Conservation (phyloP, 1,139 yeast genomes). For the Candida albicans region DNA sequence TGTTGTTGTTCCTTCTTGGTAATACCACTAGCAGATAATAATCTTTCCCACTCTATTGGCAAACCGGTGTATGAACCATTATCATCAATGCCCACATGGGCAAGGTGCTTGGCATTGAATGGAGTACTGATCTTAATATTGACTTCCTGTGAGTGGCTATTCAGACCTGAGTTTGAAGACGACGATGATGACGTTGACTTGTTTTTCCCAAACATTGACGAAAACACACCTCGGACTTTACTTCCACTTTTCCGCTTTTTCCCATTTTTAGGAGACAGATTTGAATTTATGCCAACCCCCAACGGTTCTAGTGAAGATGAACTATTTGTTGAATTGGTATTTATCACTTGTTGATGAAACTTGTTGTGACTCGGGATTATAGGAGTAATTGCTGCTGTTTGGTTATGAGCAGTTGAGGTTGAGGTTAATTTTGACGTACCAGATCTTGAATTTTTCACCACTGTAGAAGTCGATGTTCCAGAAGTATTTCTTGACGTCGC, state of each 20-base stretch:
- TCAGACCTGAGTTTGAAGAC: constrained; percentile 13
- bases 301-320: constrained; percentile 29
- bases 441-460: neutral
- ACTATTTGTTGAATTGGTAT: constrained; percentile 1
- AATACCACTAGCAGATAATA: constrained; percentile 83
- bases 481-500: neutral
- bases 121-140: constrained; percentile 81
- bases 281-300: constrained; percentile 23
- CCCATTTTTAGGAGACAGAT: constrained; percentile 15
- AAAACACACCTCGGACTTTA: constrained; percentile 42
- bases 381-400: constrained; percentile 40
- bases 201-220: constrained; percentile 41
- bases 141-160: constrained; percentile 25
- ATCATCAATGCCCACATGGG: constrained; percentile 90
- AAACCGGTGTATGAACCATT: constrained; percentile 88
- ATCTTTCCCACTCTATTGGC: constrained; percentile 88
- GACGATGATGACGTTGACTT: constrained; percentile 17
- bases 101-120: constrained; percentile 84
- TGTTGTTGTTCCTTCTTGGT: constrained; percentile 81
- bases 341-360: constrained; percentile 3
- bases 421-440: constrained; percentile 2
- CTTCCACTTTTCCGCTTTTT: constrained; percentile 37
- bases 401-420: constrained; percentile 24
- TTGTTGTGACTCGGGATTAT: constrained; percentile 19
- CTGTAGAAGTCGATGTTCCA: neutral